These are phyloP conservation scores for Microstegium vimineum DNA, from an alignment of 176 grass and related monocot species.

Conservation along the genomic window DNA sequence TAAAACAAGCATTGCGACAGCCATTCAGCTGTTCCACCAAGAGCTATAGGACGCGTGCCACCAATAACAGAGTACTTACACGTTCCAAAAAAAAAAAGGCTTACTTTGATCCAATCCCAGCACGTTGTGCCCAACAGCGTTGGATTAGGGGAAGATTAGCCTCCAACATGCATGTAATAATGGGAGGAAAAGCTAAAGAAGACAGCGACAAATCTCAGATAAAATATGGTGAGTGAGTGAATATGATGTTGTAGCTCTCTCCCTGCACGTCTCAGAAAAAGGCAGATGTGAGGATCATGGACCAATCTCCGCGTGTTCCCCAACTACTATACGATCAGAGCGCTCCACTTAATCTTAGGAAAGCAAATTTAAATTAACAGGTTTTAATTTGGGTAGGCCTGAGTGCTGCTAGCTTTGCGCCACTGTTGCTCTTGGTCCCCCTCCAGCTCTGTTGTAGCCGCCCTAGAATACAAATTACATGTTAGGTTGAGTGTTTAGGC, in stretches of 20 bases:
- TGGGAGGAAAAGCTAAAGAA: background rate
- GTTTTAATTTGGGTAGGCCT: background rate
- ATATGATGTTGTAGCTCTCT: background rate
- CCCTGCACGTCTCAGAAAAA: background rate
- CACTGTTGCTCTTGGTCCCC: background rate
- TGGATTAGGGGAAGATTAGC: background rate
- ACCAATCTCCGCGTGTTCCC: slow-evolving; percentile 20
- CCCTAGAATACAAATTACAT: slow-evolving; percentile 7
- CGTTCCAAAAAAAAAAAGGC: background rate
- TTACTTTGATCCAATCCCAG: slow-evolving; percentile 16
- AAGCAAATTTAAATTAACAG: background rate
- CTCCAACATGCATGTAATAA: background rate
- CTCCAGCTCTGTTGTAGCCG: background rate
- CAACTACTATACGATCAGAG: background rate
- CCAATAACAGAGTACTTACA: background rate
- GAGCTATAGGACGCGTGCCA: background rate
- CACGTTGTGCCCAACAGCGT: background rate
- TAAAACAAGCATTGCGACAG: background rate
- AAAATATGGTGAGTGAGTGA: background rate
- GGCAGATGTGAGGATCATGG: slow-evolving; percentile 22
- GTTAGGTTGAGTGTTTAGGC: background rate
- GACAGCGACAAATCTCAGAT: background rate
- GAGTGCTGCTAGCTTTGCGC: background rate
- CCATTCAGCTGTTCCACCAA: background rate
- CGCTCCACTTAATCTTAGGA: background rate